Conservation (phyloP, 1,284 basidiomycete genomes). For the Ustilago loliicola region DNA sequence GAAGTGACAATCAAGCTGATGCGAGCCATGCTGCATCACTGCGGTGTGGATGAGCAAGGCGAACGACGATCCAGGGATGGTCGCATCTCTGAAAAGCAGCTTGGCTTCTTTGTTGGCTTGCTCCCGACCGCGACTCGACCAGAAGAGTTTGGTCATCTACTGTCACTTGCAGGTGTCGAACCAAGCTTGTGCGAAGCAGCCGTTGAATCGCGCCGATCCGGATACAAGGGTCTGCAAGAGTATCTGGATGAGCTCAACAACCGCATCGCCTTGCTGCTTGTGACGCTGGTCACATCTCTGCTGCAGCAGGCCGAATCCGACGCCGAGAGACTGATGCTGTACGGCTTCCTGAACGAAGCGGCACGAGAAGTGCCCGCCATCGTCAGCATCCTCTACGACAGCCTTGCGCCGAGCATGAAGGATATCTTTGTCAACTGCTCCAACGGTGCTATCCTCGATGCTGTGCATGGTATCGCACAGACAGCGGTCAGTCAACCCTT, state of each 20-base stretch:
- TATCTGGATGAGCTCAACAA: conserved; percentile 60
- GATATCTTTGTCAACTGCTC: conserved; percentile 64
- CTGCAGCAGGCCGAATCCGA: conserved; percentile 63
- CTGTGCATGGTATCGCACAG: conserved; percentile 62
- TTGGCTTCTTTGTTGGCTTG: conserved; percentile 64
- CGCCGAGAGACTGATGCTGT: conserved; percentile 59
- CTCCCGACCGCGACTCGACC: conserved; percentile 59
- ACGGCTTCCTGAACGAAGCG: conserved; percentile 62
- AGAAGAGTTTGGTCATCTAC: conserved; percentile 61
- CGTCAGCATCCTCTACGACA: conserved; percentile 67
- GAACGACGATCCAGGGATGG: conserved; percentile 40
- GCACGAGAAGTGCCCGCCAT: conserved; percentile 61
- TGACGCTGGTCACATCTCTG: conserved; percentile 60
- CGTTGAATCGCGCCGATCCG: conserved; percentile 45
- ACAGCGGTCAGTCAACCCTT: conserved; percentile 64
- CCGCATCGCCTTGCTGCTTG: conserved; percentile 60
- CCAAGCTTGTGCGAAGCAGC: conserved; percentile 36
- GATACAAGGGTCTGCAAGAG: conserved; percentile 50
- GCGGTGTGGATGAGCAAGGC: conserved; percentile 51
- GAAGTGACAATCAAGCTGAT: conserved; percentile 60
- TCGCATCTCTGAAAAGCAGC: conserved; percentile 52
- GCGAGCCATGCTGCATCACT: conserved; percentile 55
- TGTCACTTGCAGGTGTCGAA: conserved; percentile 55
- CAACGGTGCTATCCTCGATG: conserved; percentile 60
- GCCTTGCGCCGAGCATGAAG: conserved; percentile 58